Conservation (phyloP, 768 basidiomycete genomes). For the Amanita polypyramis region DNA sequence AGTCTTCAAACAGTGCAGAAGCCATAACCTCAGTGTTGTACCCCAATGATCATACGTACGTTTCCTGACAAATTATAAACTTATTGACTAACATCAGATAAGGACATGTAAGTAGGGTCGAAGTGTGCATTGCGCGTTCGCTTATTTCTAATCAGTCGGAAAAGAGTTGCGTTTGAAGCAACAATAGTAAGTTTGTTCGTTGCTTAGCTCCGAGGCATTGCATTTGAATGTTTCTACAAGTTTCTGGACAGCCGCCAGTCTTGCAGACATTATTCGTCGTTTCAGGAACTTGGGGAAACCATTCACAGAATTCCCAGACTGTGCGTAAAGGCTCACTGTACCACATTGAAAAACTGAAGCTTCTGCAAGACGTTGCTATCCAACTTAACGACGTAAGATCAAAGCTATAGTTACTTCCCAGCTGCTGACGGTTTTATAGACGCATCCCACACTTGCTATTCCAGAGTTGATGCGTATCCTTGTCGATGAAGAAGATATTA, state of each 20-base stretch:
- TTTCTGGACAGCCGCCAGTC: conserved; percentile 86
- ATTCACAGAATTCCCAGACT: conserved; percentile 74
- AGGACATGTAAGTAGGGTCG: conserved; percentile 31
- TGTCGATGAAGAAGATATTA: conserved; percentile 82
- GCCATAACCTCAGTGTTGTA: conserved; percentile 94
- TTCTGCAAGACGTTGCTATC: conserved; percentile 62
- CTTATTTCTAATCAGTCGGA: conserved; percentile 40
- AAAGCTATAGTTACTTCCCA: background rate
- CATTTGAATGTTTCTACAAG: conserved; percentile 15
- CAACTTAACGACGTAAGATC: conserved; percentile 82
- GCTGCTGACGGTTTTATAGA: conserved; percentile 30
- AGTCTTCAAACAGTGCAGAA: conserved; percentile 80
- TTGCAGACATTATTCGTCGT: conserved; percentile 83
- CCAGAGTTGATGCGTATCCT: conserved; percentile 91
- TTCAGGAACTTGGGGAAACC: conserved; percentile 86
- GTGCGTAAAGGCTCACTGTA: conserved; percentile 28
- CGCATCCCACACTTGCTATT: conserved; percentile 92
- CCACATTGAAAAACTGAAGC: conserved; percentile 2
- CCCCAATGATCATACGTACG: conserved; percentile 83
- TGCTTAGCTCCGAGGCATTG: background rate
- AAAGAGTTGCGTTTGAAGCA: conserved; percentile 90
- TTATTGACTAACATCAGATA: conserved; percentile 5
- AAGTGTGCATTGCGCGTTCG: background rate
- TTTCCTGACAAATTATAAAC: conserved; percentile 1
- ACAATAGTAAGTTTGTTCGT: conserved; percentile 52